A percentile compares a stretch with the other conserved stretches of the same genome.
phyloP scores from a whole-genome alignment of 129 eudicot species.

The Lactuca sativa region DNA sequence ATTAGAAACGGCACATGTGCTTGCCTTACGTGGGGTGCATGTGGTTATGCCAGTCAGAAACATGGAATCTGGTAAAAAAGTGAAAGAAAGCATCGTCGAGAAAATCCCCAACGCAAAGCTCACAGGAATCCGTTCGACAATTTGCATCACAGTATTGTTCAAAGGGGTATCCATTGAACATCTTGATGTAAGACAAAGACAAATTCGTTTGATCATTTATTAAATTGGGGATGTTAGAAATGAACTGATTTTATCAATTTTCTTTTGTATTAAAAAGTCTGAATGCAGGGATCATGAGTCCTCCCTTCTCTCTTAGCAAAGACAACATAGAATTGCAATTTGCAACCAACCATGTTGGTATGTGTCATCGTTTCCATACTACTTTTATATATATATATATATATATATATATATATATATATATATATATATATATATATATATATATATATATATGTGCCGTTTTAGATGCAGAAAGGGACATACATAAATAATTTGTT shows the following conservation, averaged over 20 bases:
- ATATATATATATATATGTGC: too few relatives aligned
- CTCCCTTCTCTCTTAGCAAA: slow-evolving; percentile 65
- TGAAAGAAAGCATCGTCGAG: slow-evolving; percentile 48
- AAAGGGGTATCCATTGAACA: slow-evolving; percentile 59
- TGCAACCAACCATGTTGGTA: slow-evolving; percentile 70
- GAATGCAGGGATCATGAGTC: slow-evolving; percentile 91
- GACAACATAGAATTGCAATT: slow-evolving; percentile 84
- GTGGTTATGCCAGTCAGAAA: slow-evolving; percentile 88
- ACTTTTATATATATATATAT: too few relatives aligned
- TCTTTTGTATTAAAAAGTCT: slow-evolving; percentile 37
- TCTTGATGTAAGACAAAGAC: slow-evolving; percentile 69
- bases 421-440: too few relatives aligned
- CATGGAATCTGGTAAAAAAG: slow-evolving; percentile 54
- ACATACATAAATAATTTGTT: too few relatives aligned
- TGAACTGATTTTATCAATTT: not conserved
- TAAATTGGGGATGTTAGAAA: not conserved
- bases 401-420: too few relatives aligned
- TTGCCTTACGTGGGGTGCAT: slow-evolving; percentile 74
- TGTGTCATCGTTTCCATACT: not conserved
- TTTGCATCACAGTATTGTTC: slow-evolving; percentile 65
- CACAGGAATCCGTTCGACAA: slow-evolving; percentile 61
- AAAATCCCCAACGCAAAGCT: slow-evolving; percentile 71
- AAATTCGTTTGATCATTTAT: not conserved
- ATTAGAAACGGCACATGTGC: slow-evolving; percentile 65
- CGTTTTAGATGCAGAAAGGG: too few relatives aligned